Conservation (phyloP, 1,284 basidiomycete species). For the Cerrena zonata region DNA sequence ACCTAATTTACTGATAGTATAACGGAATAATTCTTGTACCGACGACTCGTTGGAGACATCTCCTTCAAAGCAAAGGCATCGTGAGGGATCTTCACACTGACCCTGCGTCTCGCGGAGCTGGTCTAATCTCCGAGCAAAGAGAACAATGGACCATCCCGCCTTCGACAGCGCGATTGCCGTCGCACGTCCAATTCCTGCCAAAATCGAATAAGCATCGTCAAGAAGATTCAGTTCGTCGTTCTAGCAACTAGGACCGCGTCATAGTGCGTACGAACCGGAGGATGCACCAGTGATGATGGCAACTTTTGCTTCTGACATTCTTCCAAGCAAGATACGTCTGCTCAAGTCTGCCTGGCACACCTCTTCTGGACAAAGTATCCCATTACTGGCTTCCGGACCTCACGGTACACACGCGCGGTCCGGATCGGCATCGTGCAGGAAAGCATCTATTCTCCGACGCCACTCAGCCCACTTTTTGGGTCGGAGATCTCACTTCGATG, state of each 20-base stretch:
- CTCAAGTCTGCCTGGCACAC: no score
- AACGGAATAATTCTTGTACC: slow-evolving; percentile 54
- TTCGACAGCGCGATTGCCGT: slow-evolving; percentile 44
- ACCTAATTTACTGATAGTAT: slow-evolving; percentile 56
- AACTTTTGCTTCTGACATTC: slow-evolving; percentile 13
- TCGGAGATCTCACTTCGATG: no score
- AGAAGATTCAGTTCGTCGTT: not conserved
- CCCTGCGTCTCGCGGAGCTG: slow-evolving; percentile 55
- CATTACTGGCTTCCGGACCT: no score
- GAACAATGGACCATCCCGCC: slow-evolving; percentile 40
- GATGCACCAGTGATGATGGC: slow-evolving; percentile 24
- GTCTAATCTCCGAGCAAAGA: slow-evolving; percentile 47
- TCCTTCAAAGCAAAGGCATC: slow-evolving; percentile 43
- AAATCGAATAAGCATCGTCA: slow-evolving; percentile 2
- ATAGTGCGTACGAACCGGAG: slow-evolving; percentile 17
- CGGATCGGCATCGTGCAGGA: no score
- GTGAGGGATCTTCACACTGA: slow-evolving; percentile 38
- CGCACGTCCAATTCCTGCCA: slow-evolving; percentile 43
- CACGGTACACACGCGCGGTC: no score
- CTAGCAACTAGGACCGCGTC: not conserved
- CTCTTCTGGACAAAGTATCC: no score
- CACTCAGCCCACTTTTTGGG: no score
- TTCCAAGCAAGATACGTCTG: no score
- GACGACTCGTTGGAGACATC: slow-evolving; percentile 60
- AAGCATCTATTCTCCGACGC: no score